Evolutionary conservation across 176 grass and related monocot genomes (phyloP).

Genomic region (Melocanna baccifera): DNA sequence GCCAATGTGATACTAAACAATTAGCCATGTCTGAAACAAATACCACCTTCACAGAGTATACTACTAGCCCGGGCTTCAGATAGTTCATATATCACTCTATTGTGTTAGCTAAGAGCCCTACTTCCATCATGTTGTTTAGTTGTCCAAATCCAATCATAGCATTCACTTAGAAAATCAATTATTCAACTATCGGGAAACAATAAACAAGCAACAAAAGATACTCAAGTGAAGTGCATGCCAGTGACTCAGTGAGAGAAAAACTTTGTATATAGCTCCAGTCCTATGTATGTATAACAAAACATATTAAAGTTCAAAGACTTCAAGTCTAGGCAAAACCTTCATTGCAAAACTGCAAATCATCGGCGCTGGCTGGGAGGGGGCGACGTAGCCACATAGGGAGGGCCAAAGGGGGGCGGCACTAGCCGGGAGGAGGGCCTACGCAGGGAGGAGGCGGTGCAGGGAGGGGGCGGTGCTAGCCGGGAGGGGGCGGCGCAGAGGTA

Average conservation of each 20-base stretch:
- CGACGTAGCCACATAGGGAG: no score
- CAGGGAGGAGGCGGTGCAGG: no score
- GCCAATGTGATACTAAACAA: neutral
- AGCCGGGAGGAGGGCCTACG: no score
- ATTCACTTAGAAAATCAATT: neutral
- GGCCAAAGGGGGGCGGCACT: no score
- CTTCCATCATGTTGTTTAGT: no score
- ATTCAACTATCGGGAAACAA: constrained; percentile 10
- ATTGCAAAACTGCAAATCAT: no score
- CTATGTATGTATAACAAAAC: neutral
- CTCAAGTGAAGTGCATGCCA: no score
- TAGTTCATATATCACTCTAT: neutral
- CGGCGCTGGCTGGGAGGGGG: no score
- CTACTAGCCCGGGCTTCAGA: neutral
- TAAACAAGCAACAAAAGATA: neutral
- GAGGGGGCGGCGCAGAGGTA: no score
- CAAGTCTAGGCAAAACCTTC: no score
- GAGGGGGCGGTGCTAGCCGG: no score
- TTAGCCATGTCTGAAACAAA: constrained; percentile 10
- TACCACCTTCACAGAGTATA: neutral
- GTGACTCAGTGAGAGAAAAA: neutral
- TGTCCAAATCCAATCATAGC: no score
- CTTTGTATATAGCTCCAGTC: neutral
- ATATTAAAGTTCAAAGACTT: neutral
- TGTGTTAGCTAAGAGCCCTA: constrained; percentile 11